Conservation (phyloP, 805 yeast species). For the Starmerella roubikii region DNA sequence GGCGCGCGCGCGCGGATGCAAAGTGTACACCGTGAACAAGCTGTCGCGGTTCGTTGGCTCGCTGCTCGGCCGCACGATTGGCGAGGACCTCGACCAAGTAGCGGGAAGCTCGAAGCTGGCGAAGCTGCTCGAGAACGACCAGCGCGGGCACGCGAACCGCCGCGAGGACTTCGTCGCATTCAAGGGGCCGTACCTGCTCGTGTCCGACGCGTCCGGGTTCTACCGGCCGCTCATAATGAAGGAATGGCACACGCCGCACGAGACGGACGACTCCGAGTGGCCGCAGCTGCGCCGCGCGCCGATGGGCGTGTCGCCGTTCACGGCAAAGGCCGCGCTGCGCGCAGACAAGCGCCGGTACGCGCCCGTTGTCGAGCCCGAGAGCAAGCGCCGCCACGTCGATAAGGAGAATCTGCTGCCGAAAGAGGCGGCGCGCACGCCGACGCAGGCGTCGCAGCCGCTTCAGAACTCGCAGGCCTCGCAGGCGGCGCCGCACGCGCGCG, state of each 20-base stretch:
- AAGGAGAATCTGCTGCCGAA: not conserved
- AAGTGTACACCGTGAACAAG: conserved; percentile 82
- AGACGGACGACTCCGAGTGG: conserved; percentile 30
- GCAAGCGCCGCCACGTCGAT: too few species aligned
- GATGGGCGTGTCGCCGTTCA: conserved; percentile 72
- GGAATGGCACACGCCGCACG: conserved; percentile 47
- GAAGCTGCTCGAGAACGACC: conserved; percentile 65
- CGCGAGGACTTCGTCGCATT: conserved; percentile 78
- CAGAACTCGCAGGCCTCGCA: not conserved
- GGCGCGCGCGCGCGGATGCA: conserved; percentile 48
- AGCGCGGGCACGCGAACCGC: conserved; percentile 49
- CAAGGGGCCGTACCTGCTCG: conserved; percentile 56
- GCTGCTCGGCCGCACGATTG: conserved; percentile 12
- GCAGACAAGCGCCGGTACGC: conserved; percentile 9
- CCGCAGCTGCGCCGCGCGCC: conserved; percentile 51
- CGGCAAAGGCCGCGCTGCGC: conserved; percentile 23
- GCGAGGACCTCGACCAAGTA: conserved; percentile 23
- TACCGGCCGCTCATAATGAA: conserved; percentile 69
- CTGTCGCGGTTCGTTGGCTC: conserved; percentile 57
- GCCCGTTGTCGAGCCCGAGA: not conserved
- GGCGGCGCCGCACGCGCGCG: not conserved
- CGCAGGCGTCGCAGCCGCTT: not conserved
- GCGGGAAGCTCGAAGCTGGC: conserved; percentile 28
- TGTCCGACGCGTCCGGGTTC: conserved; percentile 65
- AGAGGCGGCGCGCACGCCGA: not conserved